Conservation (phyloP, 208 protist species). For the Leishmania turanica region DNA sequence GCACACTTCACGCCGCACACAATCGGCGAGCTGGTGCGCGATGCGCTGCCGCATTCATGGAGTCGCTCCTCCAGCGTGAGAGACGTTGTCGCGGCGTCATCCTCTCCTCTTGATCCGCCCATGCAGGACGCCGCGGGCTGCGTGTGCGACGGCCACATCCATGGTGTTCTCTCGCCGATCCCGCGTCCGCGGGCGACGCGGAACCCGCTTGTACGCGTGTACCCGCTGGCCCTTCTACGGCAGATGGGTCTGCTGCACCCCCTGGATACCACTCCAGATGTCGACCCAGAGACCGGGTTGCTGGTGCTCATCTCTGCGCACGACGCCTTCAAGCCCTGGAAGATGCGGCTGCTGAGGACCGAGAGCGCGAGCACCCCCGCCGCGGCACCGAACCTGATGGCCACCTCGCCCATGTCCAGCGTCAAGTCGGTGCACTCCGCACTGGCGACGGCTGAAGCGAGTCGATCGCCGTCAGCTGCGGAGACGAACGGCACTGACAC, state of each 20-base stretch:
- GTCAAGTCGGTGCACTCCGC: neutral
- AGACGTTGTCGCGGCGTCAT: neutral
- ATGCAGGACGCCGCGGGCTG: neutral
- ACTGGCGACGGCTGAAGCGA: neutral
- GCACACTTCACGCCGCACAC: conserved; percentile 17
- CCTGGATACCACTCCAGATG: conserved; percentile 26
- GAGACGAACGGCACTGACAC: neutral
- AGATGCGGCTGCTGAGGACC: neutral
- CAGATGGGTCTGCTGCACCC: conserved; percentile 45
- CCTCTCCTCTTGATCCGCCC: neutral
- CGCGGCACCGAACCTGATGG: neutral
- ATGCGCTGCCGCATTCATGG: conserved; percentile 2
- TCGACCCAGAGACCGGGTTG: conserved; percentile 19
- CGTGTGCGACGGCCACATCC: neutral
- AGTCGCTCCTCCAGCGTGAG: neutral
- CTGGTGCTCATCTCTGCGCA: conserved; percentile 32
- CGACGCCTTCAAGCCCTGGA: conserved; percentile 38
- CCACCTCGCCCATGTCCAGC: neutral
- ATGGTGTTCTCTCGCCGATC: conserved; percentile 2
- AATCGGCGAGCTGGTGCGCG: conserved; percentile 22
- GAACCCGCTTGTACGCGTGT: conserved; percentile 46
- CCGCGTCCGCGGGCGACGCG: conserved; percentile 16
- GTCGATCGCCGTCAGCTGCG: neutral
- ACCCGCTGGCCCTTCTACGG: conserved; percentile 42
- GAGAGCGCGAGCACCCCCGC: neutral